Percentiles rank a stretch among this genome's conserved stretches.
Conservation (phyloP, 305 asterid genomes). For the Ajuga reptans region DNA sequence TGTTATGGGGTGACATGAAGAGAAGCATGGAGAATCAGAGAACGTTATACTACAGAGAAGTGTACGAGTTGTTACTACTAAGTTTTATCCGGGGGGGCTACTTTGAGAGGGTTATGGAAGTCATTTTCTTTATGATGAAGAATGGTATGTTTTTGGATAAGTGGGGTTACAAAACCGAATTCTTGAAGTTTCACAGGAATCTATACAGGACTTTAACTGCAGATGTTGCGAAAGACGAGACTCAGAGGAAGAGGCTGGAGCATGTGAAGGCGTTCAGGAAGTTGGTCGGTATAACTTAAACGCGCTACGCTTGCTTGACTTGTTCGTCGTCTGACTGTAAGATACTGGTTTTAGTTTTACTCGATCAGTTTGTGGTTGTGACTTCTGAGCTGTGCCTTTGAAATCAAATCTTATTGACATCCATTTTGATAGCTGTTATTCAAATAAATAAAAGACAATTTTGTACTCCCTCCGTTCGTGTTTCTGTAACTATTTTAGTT, state of each 20-base stretch:
- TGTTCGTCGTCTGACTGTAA: too few relatives aligned
- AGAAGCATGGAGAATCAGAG: constrained; percentile 40
- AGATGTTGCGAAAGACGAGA: constrained; percentile 51
- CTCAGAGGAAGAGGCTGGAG: constrained; percentile 58
- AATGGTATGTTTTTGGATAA: constrained; percentile 60
- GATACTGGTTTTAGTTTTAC: too few relatives aligned
- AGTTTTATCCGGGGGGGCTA: constrained; percentile 78
- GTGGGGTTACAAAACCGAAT: constrained; percentile 59
- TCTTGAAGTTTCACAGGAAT: constrained; percentile 63
- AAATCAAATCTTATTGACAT: too few relatives aligned
- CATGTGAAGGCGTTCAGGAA: constrained; percentile 64
- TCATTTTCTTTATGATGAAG: constrained; percentile 51
- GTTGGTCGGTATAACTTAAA: constrained; percentile 46
- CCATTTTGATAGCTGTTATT: too few relatives aligned
- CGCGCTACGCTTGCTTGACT: not conserved
- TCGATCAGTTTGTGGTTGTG: too few relatives aligned
- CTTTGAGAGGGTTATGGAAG: constrained; percentile 81
- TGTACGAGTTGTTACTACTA: constrained; percentile 54
- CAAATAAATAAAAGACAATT: too few relatives aligned
- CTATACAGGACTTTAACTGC: constrained; percentile 49
- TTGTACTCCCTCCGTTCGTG: too few relatives aligned
- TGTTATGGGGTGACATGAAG: constrained; percentile 78
- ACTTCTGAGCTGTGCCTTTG: too few relatives aligned
- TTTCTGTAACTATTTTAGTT: too few relatives aligned
- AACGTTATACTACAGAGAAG: constrained; percentile 40